Evolutionary conservation across 2,329 filamentous ascomycete genomes (phyloP).

Genomic region (Hymenoscyphus albidus): DNA sequence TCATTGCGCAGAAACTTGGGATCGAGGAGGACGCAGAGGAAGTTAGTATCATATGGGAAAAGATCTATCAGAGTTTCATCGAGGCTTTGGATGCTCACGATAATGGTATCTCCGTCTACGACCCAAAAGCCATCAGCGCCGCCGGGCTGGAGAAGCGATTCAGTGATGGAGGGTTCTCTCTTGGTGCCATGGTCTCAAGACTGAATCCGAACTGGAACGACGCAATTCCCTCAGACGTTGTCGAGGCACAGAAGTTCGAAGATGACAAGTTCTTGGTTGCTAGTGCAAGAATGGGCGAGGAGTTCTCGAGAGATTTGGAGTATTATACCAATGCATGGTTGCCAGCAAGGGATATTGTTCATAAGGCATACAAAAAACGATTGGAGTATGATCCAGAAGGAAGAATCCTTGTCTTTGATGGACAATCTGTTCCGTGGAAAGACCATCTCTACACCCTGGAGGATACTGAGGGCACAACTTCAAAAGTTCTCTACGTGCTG

Average conservation of each 20-base stretch:
- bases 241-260: constrained; percentile 66
- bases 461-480: constrained; percentile 48
- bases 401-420: constrained; percentile 74
- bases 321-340: constrained; percentile 77
- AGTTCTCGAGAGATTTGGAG: constrained; percentile 77
- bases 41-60: constrained; percentile 73
- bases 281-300: constrained; percentile 79
- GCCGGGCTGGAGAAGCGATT: constrained; percentile 80
- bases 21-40: constrained; percentile 59
- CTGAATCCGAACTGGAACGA: constrained; percentile 82
- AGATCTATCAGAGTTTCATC: constrained; percentile 89
- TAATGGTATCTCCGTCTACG: constrained; percentile 85
- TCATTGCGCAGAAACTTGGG: constrained; percentile 68
- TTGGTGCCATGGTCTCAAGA: constrained; percentile 78
- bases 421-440: constrained; percentile 85
- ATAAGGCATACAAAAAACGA: constrained; percentile 68
- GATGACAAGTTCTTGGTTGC: constrained; percentile 76
- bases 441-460: constrained; percentile 92
- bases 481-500: constrained; percentile 77
- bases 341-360: constrained; percentile 77
- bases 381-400: constrained; percentile 66
- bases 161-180: constrained; percentile 74
- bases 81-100: constrained; percentile 97
- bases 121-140: constrained; percentile 62
- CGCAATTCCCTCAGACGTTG: constrained; percentile 47